These are phyloP conservation scores for Melampsora occidentalis DNA, from an alignment of 1,284 basidiomycete genomes.

Conservation along the genomic window DNA sequence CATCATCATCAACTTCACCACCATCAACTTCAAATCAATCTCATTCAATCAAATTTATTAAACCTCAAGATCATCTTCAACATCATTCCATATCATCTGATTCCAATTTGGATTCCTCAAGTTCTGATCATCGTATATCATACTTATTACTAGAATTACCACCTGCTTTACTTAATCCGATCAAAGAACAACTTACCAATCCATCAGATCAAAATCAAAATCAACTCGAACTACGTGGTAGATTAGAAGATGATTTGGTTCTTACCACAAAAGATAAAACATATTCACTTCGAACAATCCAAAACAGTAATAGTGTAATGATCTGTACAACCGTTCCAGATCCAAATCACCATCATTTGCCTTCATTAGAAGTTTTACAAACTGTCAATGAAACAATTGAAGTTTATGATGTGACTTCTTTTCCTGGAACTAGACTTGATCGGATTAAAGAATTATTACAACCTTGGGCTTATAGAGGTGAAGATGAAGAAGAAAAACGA, in stretches of 20 bases:
- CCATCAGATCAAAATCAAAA: background rate
- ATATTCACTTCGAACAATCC: conserved; percentile 31
- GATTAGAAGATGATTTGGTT: conserved; percentile 31
- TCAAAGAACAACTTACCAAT: conserved; percentile 15
- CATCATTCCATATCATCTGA: background rate
- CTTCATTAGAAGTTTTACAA: conserved; percentile 26
- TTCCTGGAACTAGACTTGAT: conserved; percentile 31
- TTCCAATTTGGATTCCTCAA: background rate
- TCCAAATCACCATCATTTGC: background rate
- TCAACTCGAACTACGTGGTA: conserved; percentile 36
- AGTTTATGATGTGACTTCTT: conserved; percentile 14
- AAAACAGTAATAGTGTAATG: conserved; percentile 43
- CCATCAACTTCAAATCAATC: background rate
- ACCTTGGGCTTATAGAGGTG: conserved; percentile 24
- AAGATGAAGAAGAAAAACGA: conserved; percentile 20
- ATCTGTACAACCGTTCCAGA: conserved; percentile 17
- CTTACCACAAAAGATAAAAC: conserved; percentile 31
- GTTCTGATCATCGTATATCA: conserved; percentile 15
- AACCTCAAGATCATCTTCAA: background rate
- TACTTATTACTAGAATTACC: conserved; percentile 38
- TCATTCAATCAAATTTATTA: background rate
- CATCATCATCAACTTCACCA: no score
- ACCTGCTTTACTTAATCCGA: conserved; percentile 25
- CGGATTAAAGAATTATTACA: conserved; percentile 28
- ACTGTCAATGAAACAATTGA: conserved; percentile 38